Percentiles rank a stretch among this genome's conserved stretches.
Conservation (phyloP, 495 filamentous ascomycete species). For the Podospora appendiculata region DNA sequence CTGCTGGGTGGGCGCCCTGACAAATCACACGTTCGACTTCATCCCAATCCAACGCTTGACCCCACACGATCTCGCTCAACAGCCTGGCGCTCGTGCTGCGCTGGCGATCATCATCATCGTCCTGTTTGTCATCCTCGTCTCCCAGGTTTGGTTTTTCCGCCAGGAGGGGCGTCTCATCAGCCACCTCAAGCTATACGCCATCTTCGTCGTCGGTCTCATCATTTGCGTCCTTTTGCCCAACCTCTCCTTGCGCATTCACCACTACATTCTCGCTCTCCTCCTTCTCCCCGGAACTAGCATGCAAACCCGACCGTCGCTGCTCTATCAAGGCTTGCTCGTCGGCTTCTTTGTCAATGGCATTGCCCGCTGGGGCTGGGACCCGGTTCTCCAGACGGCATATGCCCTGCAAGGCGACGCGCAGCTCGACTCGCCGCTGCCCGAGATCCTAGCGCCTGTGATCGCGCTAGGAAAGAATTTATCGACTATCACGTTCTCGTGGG, state of each 20-base stretch:
- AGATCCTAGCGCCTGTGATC: slow-evolving; percentile 43
- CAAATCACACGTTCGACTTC: slow-evolving; percentile 77
- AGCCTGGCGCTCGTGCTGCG: slow-evolving; percentile 69
- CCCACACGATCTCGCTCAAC: slow-evolving; percentile 62
- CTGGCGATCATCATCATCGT: slow-evolving; percentile 59
- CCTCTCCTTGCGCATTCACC: slow-evolving; percentile 87
- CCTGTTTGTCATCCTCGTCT: slow-evolving; percentile 50
- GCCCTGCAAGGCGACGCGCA: slow-evolving; percentile 63
- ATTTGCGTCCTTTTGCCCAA: slow-evolving; percentile 64
- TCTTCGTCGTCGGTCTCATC: slow-evolving; percentile 49
- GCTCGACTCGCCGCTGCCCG: slow-evolving; percentile 62
- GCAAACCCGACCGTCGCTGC: slow-evolving; percentile 66
- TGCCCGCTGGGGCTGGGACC: slow-evolving; percentile 88
- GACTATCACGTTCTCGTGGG: slow-evolving; percentile 48
- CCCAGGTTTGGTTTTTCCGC: slow-evolving; percentile 68
- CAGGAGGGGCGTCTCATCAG: slow-evolving; percentile 60
- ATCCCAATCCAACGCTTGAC: slow-evolving; percentile 79
- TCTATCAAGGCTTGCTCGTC: slow-evolving; percentile 79
- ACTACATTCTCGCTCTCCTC: slow-evolving; percentile 80
- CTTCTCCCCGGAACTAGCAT: slow-evolving; percentile 80
- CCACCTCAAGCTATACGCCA: slow-evolving; percentile 64
- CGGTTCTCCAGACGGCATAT: slow-evolving; percentile 75
- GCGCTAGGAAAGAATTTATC: slow-evolving; percentile 21
- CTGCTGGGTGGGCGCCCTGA: slow-evolving; percentile 71
- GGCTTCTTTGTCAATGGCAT: slow-evolving; percentile 91